A percentile compares a stretch with the other conserved stretches of the same genome.
Conservation (phyloP, 2,329 filamentous ascomycete genomes). For the Aspergillus pseudoviridinutans region DNA sequence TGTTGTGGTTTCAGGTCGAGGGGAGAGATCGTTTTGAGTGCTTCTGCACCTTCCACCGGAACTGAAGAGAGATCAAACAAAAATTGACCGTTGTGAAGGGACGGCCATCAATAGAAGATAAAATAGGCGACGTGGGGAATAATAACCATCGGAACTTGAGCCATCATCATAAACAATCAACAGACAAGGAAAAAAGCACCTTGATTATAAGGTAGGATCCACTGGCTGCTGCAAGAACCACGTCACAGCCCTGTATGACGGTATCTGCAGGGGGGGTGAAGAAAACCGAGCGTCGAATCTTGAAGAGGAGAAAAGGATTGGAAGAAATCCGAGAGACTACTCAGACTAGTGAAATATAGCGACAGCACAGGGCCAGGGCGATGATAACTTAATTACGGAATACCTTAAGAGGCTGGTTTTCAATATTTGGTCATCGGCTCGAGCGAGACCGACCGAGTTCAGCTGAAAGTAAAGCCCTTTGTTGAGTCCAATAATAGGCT, state of each 20-base stretch:
- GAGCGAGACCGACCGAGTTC: neutral
- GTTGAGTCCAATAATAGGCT: neutral
- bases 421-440: constrained; percentile 2
- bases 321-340: neutral
- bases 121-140: neutral
- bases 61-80: neutral
- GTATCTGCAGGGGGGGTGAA: neutral
- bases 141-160: neutral
- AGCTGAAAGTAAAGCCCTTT: neutral
- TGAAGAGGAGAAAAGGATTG: neutral
- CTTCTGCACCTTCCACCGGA: neutral
- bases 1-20: constrained; percentile 6
- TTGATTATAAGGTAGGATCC: constrained; percentile 7
- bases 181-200: constrained; percentile 4
- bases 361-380: neutral
- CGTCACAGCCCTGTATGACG: constrained; percentile 8
- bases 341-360: neutral
- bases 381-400: neutral
- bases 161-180: neutral
- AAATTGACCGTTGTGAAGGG: neutral
- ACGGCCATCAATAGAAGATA: neutral
- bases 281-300: neutral
- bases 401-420: neutral
- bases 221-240: constrained; percentile 9
- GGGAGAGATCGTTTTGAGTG: neutral